A percentile compares a stretch with the other conserved stretches of the same genome.
Evolutionary conservation across 306 rosid genomes (phyloP).

Genomic region (Luffa aegyptiaca): DNA sequence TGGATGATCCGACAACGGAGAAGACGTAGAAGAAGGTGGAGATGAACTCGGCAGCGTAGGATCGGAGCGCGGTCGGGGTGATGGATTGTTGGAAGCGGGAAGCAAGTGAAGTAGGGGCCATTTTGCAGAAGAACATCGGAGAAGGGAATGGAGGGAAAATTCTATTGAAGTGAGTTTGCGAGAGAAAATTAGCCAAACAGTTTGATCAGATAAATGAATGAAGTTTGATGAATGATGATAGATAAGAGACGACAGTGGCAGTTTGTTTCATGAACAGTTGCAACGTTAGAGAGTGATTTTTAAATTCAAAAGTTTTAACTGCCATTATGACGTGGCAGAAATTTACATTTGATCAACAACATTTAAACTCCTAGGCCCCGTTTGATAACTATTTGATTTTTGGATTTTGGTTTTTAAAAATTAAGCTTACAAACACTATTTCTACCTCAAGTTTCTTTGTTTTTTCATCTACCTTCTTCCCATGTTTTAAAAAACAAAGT

Average conservation of each 20-base stretch:
- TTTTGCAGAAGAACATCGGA: conserved; percentile 3
- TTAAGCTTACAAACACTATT: too few species aligned
- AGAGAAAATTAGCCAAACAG: not conserved
- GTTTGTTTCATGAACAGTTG: not conserved
- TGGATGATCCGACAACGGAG: conserved; percentile 48
- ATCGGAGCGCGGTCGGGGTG: conserved; percentile 50
- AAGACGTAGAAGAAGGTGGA: conserved; percentile 81
- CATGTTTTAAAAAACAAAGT: too few species aligned
- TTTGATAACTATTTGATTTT: too few species aligned
- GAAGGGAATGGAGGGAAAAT: not conserved
- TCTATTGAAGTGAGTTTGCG: not conserved
- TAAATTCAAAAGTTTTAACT: not conserved
- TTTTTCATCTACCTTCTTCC: too few species aligned
- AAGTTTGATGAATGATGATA: not conserved
- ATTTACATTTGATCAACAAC: too few species aligned
- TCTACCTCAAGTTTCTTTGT: too few species aligned
- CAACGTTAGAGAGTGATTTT: not conserved
- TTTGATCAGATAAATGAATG: not conserved
- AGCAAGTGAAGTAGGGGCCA: conserved; percentile 44
- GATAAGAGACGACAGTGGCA: not conserved
- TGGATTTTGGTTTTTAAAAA: too few species aligned
- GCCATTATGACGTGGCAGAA: not conserved
- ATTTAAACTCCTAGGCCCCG: too few species aligned
- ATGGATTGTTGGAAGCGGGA: conserved; percentile 44
- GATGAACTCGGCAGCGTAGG: conserved; percentile 76